phyloP scores from a whole-genome alignment of 768 basidiomycete species.

The Chalciporus sphaerocephalus region DNA sequence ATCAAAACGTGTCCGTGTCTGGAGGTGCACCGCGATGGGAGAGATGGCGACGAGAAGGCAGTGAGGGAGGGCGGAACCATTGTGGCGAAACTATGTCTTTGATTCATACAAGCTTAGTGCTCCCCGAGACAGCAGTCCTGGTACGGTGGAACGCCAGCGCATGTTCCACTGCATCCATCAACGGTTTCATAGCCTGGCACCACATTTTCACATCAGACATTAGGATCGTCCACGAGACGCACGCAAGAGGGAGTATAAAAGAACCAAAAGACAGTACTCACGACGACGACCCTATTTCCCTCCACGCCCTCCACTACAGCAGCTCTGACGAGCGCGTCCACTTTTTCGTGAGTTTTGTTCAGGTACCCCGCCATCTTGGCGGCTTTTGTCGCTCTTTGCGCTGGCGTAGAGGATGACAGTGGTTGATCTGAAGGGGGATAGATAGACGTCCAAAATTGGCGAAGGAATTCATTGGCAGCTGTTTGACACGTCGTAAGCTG shows the following conservation, averaged over 20 bases:
- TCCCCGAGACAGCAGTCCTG: constrained; percentile 19
- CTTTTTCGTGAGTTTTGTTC: constrained; percentile 74
- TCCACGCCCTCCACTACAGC: constrained; percentile 64
- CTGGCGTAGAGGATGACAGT: constrained; percentile 48
- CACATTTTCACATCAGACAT: not conserved
- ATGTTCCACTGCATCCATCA: constrained; percentile 67
- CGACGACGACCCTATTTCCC: constrained; percentile 55
- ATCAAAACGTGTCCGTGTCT: no score
- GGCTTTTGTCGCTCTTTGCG: constrained; percentile 73
- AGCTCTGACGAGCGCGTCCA: constrained; percentile 65
- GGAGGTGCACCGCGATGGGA: no score
- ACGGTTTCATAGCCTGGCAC: constrained; percentile 71
- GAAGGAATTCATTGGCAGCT: constrained; percentile 90
- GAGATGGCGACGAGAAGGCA: no score
- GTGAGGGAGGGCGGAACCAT: no score
- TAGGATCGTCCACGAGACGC: not conserved
- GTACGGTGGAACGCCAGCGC: constrained; percentile 59
- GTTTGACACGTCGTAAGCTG: constrained; percentile 90
- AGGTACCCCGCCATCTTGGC: constrained; percentile 87
- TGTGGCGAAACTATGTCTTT: not conserved
- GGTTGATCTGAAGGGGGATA: constrained; percentile 64
- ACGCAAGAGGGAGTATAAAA: not conserved
- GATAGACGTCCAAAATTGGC: constrained; percentile 91
- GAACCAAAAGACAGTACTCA: constrained; percentile 36
- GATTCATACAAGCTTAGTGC: constrained; percentile 12